Evolutionary conservation across 345 rosid species (phyloP), one percentile per base, ranked within the genome.

Genomic region (Sisymbrium irio): DNA sequence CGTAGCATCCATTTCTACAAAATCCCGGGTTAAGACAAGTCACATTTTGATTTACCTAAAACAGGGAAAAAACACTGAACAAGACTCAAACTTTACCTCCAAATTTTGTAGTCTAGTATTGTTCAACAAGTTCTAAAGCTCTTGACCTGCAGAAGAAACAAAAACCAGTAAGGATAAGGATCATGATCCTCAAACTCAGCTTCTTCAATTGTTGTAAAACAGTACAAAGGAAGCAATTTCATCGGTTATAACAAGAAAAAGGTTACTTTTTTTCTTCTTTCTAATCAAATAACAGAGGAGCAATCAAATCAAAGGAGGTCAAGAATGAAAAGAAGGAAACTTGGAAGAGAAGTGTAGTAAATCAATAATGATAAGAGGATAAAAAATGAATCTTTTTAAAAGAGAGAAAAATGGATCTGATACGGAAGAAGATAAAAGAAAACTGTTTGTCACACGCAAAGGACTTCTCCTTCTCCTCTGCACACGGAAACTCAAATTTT

Each of bases 1-100:
- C 19, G 94, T 86, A 82, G 98, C 86, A 74, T 96, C 99, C 98
- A 92, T 92, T 11, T 18, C 80, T 81, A 86, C 88, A 91, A 89
- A 89, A 83, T 88, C 87, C 80, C 74, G 72, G 71, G 69, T 46
- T 42, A 73, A 77, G 69, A 69, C 78, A 67, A 28, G 57, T 66
- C 68, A 74, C 49, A 80, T 65, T 68, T 55, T 68, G 73, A 79
- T 71, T 55, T 37, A 4, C 85, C 77, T 82, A 49, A 30, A 79
- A 54, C 11, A 36, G n/a, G 7, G n/a, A 19, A 72, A 80, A 72
- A 37, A 79, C 17, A 46, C 25, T 39, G 22, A 74, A 17, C 63
- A 59, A 47, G 27, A 36, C 7, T 9, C 36, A 22, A 3, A 7
- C 2, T 4, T 28, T 51, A 71, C 28, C 59, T 74, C 51, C 78